phyloP scores from a whole-genome alignment of 306 rosid genomes.

The Quercus mongolica region DNA sequence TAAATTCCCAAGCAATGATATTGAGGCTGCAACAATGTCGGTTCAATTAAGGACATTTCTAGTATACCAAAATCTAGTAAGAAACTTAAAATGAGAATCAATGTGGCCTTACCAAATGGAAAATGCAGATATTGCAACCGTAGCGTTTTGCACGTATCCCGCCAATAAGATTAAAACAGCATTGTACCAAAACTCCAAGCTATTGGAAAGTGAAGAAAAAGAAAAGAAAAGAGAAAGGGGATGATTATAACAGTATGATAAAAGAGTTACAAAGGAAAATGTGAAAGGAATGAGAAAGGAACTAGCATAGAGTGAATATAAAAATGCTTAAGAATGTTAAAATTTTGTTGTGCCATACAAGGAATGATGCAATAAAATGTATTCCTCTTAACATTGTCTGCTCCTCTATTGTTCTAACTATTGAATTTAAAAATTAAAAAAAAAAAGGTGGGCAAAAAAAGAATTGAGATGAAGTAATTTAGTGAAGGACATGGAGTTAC shows the following conservation, averaged over 20 bases:
- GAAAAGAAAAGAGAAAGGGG: neutral
- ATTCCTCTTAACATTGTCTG: too few species aligned
- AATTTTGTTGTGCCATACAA: too few species aligned
- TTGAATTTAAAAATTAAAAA: too few species aligned
- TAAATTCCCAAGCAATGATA: neutral
- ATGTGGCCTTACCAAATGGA: neutral
- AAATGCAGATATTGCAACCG: neutral
- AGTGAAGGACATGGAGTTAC: slow-evolving; percentile 19
- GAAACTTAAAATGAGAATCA: neutral
- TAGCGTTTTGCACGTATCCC: neutral
- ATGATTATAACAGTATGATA: neutral
- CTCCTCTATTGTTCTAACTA: too few species aligned
- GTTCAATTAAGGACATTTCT: neutral
- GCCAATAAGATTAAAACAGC: neutral
- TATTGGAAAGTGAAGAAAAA: neutral
- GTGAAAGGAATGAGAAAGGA: neutral
- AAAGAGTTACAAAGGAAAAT: neutral
- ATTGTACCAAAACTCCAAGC: slow-evolving; percentile 1
- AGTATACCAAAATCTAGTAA: neutral
- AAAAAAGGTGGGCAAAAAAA: too few species aligned
- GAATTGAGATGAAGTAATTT: too few species aligned
- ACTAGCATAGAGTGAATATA: too few species aligned
- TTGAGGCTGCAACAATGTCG: neutral
- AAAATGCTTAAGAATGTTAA: too few species aligned
- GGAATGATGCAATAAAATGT: too few species aligned